Percentiles rank a stretch among this genome's conserved stretches.
These are phyloP conservation scores for Pilasporangium apinafurcum DNA, from an alignment of 352 stramenopile genomes.

Conservation along the genomic window DNA sequence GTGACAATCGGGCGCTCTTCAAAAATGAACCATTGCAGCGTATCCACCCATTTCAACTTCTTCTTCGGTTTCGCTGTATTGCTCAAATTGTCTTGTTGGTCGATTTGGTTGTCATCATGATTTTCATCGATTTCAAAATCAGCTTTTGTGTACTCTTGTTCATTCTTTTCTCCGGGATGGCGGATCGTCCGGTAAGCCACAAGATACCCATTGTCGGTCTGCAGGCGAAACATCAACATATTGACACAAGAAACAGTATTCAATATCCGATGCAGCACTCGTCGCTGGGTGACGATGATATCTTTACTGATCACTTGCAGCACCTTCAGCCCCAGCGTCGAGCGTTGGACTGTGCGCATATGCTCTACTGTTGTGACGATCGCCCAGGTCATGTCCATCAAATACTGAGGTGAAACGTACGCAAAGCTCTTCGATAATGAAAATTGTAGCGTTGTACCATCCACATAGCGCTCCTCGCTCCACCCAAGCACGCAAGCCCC, in stretches of 20 bases:
- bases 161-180: constrained; percentile 15
- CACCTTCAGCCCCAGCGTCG: constrained; percentile 35
- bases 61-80: constrained; percentile 1
- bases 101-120: constrained; percentile 26
- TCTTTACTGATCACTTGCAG: constrained; percentile 46
- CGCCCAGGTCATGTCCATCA: constrained; percentile 43
- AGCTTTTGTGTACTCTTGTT: neutral
- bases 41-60: constrained; percentile 36
- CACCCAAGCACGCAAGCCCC: constrained; percentile 36
- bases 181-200: constrained; percentile 41
- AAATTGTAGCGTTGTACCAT: constrained; percentile 40
- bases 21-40: constrained; percentile 35
- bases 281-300: constrained; percentile 31
- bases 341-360: constrained; percentile 47
- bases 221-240: constrained; percentile 10
- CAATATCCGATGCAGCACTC: constrained; percentile 39
- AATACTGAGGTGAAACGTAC: constrained; percentile 18
- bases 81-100: constrained; percentile 15
- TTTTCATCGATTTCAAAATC: too few relatives aligned
- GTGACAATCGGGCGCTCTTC: constrained; percentile 10
- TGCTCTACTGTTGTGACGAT: constrained; percentile 42
- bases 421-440: constrained; percentile 24
- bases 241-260: constrained; percentile 17
- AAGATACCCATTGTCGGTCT: constrained; percentile 28
- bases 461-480: constrained; percentile 44